Percentiles rank a stretch among this genome's conserved stretches.
These are phyloP conservation scores for Euphorbia corollata DNA, from an alignment of 441 rosid species.

Conservation along the genomic window DNA sequence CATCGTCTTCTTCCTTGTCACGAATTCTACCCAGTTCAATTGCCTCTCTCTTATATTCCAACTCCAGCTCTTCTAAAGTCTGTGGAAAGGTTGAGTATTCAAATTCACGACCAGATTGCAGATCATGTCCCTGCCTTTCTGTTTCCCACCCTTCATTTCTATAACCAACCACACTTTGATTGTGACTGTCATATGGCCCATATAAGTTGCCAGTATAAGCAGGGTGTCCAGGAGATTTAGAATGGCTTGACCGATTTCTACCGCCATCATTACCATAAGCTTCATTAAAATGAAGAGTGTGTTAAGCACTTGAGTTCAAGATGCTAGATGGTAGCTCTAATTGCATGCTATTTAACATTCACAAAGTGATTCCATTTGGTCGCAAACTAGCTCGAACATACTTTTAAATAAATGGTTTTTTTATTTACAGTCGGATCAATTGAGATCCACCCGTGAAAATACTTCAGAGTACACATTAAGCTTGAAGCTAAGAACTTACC, in stretches of 20 bases:
- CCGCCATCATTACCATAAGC: constrained; percentile 95
- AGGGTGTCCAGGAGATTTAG: constrained; percentile 74
- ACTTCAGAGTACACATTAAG: constrained; percentile 55
- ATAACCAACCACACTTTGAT: constrained; percentile 49
- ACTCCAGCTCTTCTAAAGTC: constrained; percentile 70
- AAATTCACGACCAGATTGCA: constrained; percentile 55
- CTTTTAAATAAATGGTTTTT: constrained; percentile 42
- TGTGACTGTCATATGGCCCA: constrained; percentile 66
- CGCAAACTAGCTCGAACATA: constrained; percentile 35
- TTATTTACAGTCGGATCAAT: constrained; percentile 38
- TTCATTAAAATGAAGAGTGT: constrained; percentile 74
- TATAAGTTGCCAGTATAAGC: constrained; percentile 60
- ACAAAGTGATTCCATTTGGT: constrained; percentile 44
- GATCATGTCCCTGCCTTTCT: constrained; percentile 54
- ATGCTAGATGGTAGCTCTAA: constrained; percentile 40
- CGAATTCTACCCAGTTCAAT: constrained; percentile 65
- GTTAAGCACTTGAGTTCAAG: constrained; percentile 63
- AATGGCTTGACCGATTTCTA: constrained; percentile 76
- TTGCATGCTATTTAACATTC: constrained; percentile 37
- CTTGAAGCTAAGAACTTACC: constrained; percentile 89
- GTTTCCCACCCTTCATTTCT: constrained; percentile 67
- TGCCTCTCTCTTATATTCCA: constrained; percentile 69
- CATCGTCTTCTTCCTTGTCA: constrained; percentile 88
- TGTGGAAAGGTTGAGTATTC: constrained; percentile 57
- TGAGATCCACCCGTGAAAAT: constrained; percentile 41